Evolutionary conservation across 2,329 filamentous ascomycete species (phyloP).

Genomic region (Hymenoscyphus occultus): DNA sequence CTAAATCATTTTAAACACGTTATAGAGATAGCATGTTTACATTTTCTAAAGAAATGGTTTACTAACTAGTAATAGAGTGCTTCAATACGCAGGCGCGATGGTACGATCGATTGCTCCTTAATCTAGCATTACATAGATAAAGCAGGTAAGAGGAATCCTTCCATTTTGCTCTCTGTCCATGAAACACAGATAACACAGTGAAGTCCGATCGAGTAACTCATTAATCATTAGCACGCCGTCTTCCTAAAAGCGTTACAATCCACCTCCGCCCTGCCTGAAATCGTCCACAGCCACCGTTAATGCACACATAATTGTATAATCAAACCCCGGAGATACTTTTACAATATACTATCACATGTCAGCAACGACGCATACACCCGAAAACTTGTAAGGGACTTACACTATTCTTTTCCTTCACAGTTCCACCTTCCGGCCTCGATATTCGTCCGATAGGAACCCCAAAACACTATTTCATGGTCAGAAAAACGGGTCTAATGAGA

Average conservation of each 20-base stretch:
- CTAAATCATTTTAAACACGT: too few relatives aligned
- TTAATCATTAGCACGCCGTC: background rate
- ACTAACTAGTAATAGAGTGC: too few relatives aligned
- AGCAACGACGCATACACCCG: background rate
- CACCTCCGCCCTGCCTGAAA: conserved; percentile 4
- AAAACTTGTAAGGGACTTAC: background rate
- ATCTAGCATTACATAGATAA: too few relatives aligned
- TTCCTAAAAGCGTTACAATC: background rate
- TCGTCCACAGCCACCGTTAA: conserved; percentile 11
- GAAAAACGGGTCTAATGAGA: too few relatives aligned
- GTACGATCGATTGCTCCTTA: too few relatives aligned
- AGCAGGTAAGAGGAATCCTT: too few relatives aligned
- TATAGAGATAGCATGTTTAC: too few relatives aligned
- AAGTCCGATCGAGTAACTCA: background rate
- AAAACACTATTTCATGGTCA: conserved; percentile 9
- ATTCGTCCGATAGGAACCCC: conserved; percentile 12
- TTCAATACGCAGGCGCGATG: too few relatives aligned
- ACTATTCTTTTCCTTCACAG: conserved; percentile 11
- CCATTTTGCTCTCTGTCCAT: too few relatives aligned
- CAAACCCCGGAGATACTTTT: conserved; percentile 10
- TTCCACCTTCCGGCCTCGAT: conserved; percentile 7
- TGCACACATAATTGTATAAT: conserved; percentile 13
- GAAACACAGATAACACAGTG: background rate
- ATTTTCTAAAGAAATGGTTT: too few relatives aligned
- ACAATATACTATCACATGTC: conserved; percentile 10